Percentiles rank a stretch among this genome's conserved stretches.
These are phyloP conservation scores for Aspergillus sp. DNA, from an alignment of 2,329 filamentous ascomycete species.

Conservation along the genomic window DNA sequence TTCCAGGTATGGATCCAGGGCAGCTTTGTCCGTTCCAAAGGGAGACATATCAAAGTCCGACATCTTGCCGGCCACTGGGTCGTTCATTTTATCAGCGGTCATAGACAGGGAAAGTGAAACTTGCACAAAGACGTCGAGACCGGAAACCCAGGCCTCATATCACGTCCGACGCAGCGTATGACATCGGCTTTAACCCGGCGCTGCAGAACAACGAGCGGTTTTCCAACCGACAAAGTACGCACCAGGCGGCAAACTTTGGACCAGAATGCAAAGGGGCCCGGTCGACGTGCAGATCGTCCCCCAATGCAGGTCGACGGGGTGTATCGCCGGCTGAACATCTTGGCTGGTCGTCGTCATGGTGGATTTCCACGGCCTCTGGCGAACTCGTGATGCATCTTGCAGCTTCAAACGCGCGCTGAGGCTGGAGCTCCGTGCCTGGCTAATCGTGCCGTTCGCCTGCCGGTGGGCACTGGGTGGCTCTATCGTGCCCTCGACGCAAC, in stretches of 20 bases:
- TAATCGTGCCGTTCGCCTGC: neutral
- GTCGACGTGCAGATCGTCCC: neutral
- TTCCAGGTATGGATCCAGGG: slow-evolving; percentile 19
- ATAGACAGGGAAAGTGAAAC: neutral
- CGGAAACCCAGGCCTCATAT: neutral
- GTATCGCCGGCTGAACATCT: neutral
- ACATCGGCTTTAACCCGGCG: neutral
- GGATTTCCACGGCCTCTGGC: neutral
- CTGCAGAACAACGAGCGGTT: neutral
- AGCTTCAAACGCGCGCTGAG: neutral
- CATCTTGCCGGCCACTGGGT: neutral
- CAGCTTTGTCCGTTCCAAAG: slow-evolving; percentile 15
- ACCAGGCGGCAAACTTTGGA: neutral
- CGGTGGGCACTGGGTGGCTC: neutral
- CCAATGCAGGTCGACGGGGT: neutral
- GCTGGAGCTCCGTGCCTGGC: neutral
- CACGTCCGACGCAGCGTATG: neutral
- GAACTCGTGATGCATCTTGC: neutral
- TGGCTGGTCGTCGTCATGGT: neutral
- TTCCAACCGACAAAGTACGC: neutral
- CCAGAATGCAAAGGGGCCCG: neutral
- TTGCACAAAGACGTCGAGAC: neutral
- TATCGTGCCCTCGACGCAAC: neutral
- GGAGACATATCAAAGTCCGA: slow-evolving; percentile 12
- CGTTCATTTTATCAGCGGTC: neutral